A percentile compares a stretch with the other conserved stretches of the same genome.
Conservation (phyloP, 352 stramenopile species). For the Globisporangium irregulare region DNA sequence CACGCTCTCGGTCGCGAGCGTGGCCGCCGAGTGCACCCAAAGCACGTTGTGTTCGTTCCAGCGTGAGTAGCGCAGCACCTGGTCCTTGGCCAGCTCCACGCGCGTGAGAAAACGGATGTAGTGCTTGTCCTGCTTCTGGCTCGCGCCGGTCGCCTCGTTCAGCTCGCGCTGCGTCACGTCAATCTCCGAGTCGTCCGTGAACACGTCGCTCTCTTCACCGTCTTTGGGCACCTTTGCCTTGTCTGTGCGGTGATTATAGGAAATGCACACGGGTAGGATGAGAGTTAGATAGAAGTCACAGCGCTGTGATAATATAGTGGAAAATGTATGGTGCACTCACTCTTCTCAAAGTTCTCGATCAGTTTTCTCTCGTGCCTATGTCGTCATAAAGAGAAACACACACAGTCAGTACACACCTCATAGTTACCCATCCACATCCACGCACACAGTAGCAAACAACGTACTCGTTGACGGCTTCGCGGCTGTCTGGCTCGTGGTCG, state of each 20-base stretch:
- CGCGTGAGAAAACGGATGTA: slow-evolving; percentile 83
- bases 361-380: slow-evolving; percentile 59
- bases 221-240: slow-evolving; percentile 9
- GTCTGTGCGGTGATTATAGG: slow-evolving; percentile 13
- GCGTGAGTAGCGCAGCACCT: slow-evolving; percentile 87
- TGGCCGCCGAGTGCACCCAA: slow-evolving; percentile 83
- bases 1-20: slow-evolving; percentile 32
- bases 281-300: neutral
- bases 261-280: neutral
- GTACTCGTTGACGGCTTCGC: slow-evolving; percentile 59
- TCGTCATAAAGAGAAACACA: slow-evolving; percentile 1
- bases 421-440: neutral
- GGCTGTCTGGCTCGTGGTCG: slow-evolving; percentile 65
- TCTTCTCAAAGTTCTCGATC: slow-evolving; percentile 65
- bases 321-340: slow-evolving; percentile 26
- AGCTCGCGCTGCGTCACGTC: slow-evolving; percentile 75
- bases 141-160: slow-evolving; percentile 63
- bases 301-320: neutral
- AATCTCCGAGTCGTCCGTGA: slow-evolving; percentile 71
- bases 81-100: slow-evolving; percentile 77
- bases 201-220: slow-evolving; percentile 42
- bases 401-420: neutral
- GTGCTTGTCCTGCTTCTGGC: slow-evolving; percentile 61
- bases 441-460: slow-evolving; percentile 11
- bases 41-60: slow-evolving; percentile 85